Percentiles rank a stretch among this genome's conserved stretches.
phyloP scores from a whole-genome alignment of 2,329 filamentous ascomycete species.

The Microdochium trichocladiopsis region DNA sequence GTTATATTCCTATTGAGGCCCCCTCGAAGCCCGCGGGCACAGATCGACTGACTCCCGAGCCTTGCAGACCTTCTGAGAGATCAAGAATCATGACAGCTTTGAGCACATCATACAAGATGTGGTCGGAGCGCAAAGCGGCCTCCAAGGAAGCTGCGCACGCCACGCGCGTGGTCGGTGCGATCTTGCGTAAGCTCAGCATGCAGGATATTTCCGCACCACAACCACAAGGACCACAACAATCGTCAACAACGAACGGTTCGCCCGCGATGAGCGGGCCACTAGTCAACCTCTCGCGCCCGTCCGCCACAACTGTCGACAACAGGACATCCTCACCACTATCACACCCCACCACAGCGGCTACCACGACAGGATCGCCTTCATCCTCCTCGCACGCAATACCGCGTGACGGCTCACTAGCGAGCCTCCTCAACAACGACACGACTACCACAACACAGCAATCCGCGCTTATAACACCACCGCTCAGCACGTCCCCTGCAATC shows the following conservation, averaged over 20 bases:
- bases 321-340: conserved; percentile 12
- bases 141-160: conserved; percentile 36
- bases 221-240: neutral
- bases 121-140: conserved; percentile 26
- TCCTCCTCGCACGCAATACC: neutral
- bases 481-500: conserved; percentile 7
- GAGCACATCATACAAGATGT: conserved; percentile 32
- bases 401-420: conserved; percentile 20
- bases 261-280: neutral
- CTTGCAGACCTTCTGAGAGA: conserved; percentile 18
- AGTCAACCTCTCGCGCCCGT: neutral
- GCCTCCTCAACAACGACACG: conserved; percentile 21
- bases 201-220: conserved; percentile 11
- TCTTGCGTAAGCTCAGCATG: conserved; percentile 29
- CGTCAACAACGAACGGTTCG: neutral
- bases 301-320: conserved; percentile 11
- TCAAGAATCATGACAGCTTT: conserved; percentile 27
- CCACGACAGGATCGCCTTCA: neutral
- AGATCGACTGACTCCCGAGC: no score
- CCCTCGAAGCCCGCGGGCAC: no score
- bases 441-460: conserved; percentile 7
- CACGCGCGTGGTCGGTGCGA: conserved; percentile 31
- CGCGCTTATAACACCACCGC: neutral
- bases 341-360: neutral
- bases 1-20: conserved; percentile 1